Evolutionary conservation across 2,329 filamentous ascomycete genomes (phyloP).

Genomic region (Talaromyces sp.): DNA sequence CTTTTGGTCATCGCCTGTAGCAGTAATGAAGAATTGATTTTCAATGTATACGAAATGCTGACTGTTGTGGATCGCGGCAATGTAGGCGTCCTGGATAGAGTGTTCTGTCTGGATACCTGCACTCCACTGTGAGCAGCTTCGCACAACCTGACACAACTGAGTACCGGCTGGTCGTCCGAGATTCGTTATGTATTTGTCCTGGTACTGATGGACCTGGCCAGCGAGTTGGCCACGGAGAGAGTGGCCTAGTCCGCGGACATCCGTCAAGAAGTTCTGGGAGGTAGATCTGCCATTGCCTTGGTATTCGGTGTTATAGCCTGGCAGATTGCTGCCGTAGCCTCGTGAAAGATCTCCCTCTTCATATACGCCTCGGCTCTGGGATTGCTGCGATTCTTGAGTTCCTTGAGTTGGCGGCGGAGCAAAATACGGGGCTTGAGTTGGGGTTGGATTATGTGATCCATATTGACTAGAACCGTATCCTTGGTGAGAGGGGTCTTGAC

Average conservation of each 20-base stretch:
- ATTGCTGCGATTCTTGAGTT: conserved; percentile 22
- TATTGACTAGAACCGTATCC: conserved; percentile 5
- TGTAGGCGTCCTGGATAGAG: conserved; percentile 81
- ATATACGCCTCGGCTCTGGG: conserved; percentile 30
- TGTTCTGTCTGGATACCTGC: conserved; percentile 79
- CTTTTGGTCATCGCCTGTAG: conserved; percentile 77
- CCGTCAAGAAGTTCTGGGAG: conserved; percentile 32
- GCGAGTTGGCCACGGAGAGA: conserved; percentile 25
- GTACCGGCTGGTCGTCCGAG: conserved; percentile 20
- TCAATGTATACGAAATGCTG: conserved; percentile 96
- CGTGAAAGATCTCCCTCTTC: conserved; percentile 30
- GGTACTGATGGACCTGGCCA: conserved; percentile 41
- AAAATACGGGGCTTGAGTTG: conserved; percentile 33
- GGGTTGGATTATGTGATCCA: conserved; percentile 1
- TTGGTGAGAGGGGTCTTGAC: conserved; percentile 2
- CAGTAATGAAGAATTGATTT: conserved; percentile 98
- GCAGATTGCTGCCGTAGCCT: conserved; percentile 17
- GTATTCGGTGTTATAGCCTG: neutral
- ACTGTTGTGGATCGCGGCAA: conserved; percentile 77
- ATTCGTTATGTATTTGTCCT: conserved; percentile 28
- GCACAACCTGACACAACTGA: conserved; percentile 48
- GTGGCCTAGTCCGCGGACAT: conserved; percentile 35
- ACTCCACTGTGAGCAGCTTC: conserved; percentile 94
- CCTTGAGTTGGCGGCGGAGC: conserved; percentile 37
- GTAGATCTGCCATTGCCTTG: conserved; percentile 16